Evolutionary conservation across 169 alveolate species (phyloP), one percentile per base, ranked within the genome.

Genomic region (Plasmodium yoelii): DNA sequence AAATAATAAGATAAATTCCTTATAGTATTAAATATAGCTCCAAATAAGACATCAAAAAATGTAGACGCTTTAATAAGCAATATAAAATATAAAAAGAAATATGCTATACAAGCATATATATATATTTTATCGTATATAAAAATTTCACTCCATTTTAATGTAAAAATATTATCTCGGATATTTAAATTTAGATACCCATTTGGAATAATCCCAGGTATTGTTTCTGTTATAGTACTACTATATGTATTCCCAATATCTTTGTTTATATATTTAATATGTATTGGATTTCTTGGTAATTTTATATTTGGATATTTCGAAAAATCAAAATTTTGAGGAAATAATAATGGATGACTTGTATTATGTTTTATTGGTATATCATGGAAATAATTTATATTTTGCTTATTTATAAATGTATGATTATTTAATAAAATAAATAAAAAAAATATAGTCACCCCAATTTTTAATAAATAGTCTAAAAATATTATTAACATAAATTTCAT

Each of bases 1-100:
- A 80, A 80, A 53, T 80, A 80, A 28, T 65, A 80, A 39, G 90
- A 80, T 22, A 80, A 80, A 26, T 80, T 57, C 19, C 72, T 39
- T 57, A 80, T 39, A 15, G 90, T 53, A 42, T 80, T 80, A 39
- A 80, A 42, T 64, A 80, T 49, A 13, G 90, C 18, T 34, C 28
- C 90, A 18, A 26, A 80, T 34, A 80, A 44, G 13, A 80, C 55
- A 44, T 80, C 90, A 46, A 80, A 67, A 55, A 80, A 80, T n/a
- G 90, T 80, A 4, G 90, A 80, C 0, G 90, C 67, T 44, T 57
- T 57, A 5, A 80, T 18, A 7, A 80, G 57, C 19, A 80, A n/a
- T 28, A 80, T n/a, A 60, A 80, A 80, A 80, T 65, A 34, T 9
- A 65, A 42, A 6, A 80, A 2, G 2, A 80, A 80, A 53, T 65